phyloP scores from a whole-genome alignment of 1,284 basidiomycete species.

The Gymnopus androsaceus region DNA sequence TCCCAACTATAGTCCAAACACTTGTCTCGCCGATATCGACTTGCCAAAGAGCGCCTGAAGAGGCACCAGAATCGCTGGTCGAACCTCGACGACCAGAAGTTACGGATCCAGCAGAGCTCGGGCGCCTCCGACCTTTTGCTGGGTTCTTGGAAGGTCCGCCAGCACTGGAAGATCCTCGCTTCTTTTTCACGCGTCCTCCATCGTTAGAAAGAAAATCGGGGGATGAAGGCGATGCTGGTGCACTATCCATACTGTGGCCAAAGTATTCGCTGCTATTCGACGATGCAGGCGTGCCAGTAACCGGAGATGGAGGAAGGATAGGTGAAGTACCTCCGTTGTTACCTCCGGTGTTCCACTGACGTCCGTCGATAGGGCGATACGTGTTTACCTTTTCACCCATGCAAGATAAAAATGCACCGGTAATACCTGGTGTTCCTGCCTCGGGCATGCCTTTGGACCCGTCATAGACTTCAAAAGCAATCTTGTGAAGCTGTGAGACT shows the following conservation, averaged over 20 bases:
- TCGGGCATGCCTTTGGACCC: slow-evolving; percentile 67
- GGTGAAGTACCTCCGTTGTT: slow-evolving; percentile 59
- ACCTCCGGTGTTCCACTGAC: slow-evolving; percentile 62
- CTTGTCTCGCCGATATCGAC: slow-evolving; percentile 88
- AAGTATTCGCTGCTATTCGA: slow-evolving; percentile 69
- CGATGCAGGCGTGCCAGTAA: slow-evolving; percentile 63
- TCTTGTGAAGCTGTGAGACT: slow-evolving; percentile 93
- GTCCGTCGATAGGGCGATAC: slow-evolving; percentile 80
- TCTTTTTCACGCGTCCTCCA: slow-evolving; percentile 80
- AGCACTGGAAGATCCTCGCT: slow-evolving; percentile 74
- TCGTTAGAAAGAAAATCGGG: slow-evolving; percentile 77
- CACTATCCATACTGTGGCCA: slow-evolving; percentile 54
- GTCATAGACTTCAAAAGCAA: slow-evolving; percentile 88
- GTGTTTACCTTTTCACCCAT: slow-evolving; percentile 90
- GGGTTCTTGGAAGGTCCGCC: slow-evolving; percentile 62
- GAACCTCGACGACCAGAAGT: slow-evolving; percentile 65
- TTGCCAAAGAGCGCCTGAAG: slow-evolving; percentile 82
- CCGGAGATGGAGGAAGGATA: slow-evolving; percentile 68
- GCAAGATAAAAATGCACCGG: slow-evolving; percentile 81
- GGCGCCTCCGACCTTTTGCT: slow-evolving; percentile 66
- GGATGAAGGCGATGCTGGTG: slow-evolving; percentile 65
- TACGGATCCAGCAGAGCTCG: slow-evolving; percentile 73
- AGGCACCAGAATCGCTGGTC: slow-evolving; percentile 62
- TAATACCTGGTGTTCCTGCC: slow-evolving; percentile 69
- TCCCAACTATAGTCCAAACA: slow-evolving; percentile 92